Conservation (phyloP, 768 basidiomycete genomes). For the Termitomyces sp. region DNA sequence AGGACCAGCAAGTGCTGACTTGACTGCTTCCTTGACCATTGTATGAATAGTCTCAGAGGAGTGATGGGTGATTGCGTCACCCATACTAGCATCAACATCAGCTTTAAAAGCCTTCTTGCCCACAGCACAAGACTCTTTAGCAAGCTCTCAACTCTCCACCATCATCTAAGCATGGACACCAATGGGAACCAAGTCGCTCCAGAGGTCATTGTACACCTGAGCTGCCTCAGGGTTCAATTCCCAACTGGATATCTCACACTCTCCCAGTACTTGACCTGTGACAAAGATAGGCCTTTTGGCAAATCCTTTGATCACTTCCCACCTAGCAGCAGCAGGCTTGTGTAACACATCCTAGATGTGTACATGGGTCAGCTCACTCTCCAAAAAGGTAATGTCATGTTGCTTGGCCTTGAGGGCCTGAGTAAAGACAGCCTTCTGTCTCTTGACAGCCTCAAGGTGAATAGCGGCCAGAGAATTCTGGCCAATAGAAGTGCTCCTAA, state of each 20-base stretch:
- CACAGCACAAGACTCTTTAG: not conserved
- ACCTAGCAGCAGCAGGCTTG: too few relatives aligned
- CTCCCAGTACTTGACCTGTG: rapidly evolving
- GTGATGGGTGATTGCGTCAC: not conserved
- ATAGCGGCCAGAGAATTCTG: not conserved
- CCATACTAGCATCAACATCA: not conserved
- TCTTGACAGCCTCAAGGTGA: not conserved
- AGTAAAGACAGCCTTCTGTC: not conserved
- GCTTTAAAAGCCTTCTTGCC: not conserved
- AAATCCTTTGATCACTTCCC: not conserved
- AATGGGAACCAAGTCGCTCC: not conserved
- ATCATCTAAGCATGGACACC: not conserved
- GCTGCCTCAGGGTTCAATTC: not conserved
- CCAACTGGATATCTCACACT: not conserved
- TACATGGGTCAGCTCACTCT: not conserved
- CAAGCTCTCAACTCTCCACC: not conserved
- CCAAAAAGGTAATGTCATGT: not conserved
- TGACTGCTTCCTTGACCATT: not conserved
- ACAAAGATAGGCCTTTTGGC: not conserved
- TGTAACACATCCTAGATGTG: too few relatives aligned
- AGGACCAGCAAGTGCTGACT: not conserved
- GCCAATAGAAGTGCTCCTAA: not conserved
- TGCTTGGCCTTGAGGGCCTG: not conserved
- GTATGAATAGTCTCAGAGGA: not conserved
- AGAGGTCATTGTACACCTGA: not conserved